Evolutionary conservation across 2,329 filamentous ascomycete genomes (phyloP), one percentile per base, ranked within the genome.

Genomic region (Fusarium sp.): DNA sequence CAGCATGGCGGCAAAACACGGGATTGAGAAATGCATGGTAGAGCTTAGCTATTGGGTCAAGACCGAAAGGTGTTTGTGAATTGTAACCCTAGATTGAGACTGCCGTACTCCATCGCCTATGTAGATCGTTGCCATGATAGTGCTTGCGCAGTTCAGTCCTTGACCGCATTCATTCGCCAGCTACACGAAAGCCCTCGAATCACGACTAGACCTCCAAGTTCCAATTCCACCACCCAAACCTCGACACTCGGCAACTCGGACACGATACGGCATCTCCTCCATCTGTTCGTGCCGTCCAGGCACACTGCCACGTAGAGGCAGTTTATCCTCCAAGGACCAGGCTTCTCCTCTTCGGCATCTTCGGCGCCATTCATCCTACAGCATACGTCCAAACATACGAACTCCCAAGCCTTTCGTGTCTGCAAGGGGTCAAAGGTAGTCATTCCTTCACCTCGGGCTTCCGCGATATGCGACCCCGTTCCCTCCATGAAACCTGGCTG

Each of bases 401-500:
- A 24, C 44, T 40, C 10, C 36, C 27, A 69, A 57, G 40, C 67
- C 56, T 58, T 27, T 24, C 31, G 46, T 53, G 46, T 55, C 14
- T 33, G 17, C 40, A 55, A 40, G 12, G 51, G 49, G 33, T 3
- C 46, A 27, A 20, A 53, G 46, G 46, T 33, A 63, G 27, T 27
- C 36, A 20, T 29, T 29, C n/a, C 27, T 31, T 33, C n/a, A 44
- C 24, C n/a, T 29, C 17, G 42, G 35, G 36, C 35, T 56, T 56
- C 53, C 62, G 62, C 62, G 51, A 58, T 49, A 64, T 58, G 62
- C 51, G 62, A 46, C 62, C 57, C 51, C 46, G 46, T 53, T 31
- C 46, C 33, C 20, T 46, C 35, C 29, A 62, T 53, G 27, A 67
- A 71, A 63, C 58, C 40, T 38, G 53, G 20, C 55, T 64, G 57